These are phyloP conservation scores for Citrus maxima DNA, from an alignment of 345 rosid genomes.

Conservation along the genomic window DNA sequence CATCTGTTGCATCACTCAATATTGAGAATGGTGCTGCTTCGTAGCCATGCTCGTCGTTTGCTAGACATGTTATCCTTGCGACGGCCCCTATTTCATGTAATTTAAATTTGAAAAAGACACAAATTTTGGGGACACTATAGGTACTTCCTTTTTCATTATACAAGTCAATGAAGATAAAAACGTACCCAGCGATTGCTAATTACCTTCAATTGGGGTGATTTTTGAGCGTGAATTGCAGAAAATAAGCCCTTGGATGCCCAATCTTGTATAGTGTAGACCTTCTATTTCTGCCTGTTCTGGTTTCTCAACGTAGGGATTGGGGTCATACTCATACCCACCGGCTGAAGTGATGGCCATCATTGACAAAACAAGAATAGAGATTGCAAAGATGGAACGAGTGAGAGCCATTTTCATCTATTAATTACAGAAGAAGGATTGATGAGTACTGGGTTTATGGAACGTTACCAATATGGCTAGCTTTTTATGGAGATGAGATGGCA, in stretches of 20 bases:
- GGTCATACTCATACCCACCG: neutral
- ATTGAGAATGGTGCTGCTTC: constrained; percentile 53
- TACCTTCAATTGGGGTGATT: constrained; percentile 53
- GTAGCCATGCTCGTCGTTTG: constrained; percentile 44
- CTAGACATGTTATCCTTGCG: constrained; percentile 61
- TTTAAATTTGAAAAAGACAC: no score
- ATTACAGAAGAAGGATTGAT: neutral
- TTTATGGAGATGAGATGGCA: neutral
- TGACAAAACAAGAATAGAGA: constrained; percentile 28
- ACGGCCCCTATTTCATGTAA: constrained; percentile 42
- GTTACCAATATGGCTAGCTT: neutral
- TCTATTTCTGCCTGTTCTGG: constrained; percentile 18
- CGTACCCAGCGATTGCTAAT: neutral
- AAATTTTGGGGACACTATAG: no score
- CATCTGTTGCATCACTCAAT: constrained; percentile 52
- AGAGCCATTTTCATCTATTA: constrained; percentile 13
- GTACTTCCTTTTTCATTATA: no score
- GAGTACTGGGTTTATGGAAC: no score
- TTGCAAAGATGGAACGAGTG: constrained; percentile 1
- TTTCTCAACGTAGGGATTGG: constrained; percentile 13
- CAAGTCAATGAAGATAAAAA: no score
- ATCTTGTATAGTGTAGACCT: constrained; percentile 36
- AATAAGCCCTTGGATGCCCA: constrained; percentile 58
- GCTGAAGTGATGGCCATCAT: constrained; percentile 17
- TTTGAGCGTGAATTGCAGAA: constrained; percentile 46